Evolutionary conservation across 1,284 basidiomycete genomes (phyloP).

Genomic region (Naganishia albida): DNA sequence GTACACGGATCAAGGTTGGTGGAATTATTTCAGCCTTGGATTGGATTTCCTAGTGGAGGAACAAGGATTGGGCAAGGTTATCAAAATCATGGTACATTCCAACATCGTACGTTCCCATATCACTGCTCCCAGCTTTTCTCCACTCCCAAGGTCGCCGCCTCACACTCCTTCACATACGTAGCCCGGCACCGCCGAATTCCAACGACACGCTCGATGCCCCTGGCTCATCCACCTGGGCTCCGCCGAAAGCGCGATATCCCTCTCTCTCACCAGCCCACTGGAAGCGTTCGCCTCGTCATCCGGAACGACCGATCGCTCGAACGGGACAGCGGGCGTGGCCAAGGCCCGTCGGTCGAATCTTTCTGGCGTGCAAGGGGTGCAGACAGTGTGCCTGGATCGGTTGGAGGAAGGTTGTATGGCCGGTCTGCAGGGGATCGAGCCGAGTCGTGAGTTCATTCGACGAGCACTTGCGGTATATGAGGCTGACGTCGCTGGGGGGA

Average conservation of each 20-base stretch:
- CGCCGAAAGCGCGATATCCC: constrained; percentile 17
- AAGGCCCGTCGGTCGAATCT: no score
- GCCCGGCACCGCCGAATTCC: constrained; percentile 84
- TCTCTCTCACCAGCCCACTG: background rate
- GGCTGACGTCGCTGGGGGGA: no score
- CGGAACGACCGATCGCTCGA: constrained; percentile 46
- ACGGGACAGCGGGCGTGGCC: no score
- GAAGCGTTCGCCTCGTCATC: background rate
- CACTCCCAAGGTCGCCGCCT: background rate
- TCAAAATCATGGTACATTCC: constrained; percentile 79
- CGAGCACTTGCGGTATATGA: constrained; percentile 68
- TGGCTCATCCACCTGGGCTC: constrained; percentile 71
- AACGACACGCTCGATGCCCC: constrained; percentile 81
- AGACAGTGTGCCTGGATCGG: constrained; percentile 52
- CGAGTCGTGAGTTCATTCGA: constrained; percentile 55
- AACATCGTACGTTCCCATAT: constrained; percentile 67
- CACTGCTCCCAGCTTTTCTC: background rate
- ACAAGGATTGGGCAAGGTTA: constrained; percentile 65
- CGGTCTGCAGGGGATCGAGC: constrained; percentile 26
- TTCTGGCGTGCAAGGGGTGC: no score
- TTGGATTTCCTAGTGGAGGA: constrained; percentile 79
- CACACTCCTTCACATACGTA: constrained; percentile 45
- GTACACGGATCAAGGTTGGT: constrained; percentile 66
- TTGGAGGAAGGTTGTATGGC: constrained; percentile 14
- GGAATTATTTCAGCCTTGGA: constrained; percentile 87